These are phyloP conservation scores for Bolboschoenus planiculmis DNA, from an alignment of 176 grass and related monocot species.

Conservation along the genomic window DNA sequence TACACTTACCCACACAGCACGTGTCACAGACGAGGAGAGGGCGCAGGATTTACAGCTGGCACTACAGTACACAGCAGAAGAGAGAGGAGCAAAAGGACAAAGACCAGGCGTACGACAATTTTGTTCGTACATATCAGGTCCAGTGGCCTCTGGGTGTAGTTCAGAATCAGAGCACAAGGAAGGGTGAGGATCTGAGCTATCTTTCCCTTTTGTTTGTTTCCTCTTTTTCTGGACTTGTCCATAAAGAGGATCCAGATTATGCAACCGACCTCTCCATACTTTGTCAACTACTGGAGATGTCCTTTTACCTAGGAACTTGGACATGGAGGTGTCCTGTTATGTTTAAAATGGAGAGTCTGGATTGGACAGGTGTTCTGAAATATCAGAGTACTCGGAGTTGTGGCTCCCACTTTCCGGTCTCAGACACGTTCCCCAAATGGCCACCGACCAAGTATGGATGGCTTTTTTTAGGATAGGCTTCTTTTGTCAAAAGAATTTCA, in stretches of 20 bases:
- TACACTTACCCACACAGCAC: not conserved
- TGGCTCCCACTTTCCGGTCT: not conserved
- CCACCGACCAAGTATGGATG: slow-evolving; percentile 18
- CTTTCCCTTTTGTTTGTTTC: not conserved
- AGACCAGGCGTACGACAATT: slow-evolving; percentile 16
- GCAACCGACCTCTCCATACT: not conserved
- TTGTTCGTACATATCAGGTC: not conserved
- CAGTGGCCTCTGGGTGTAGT: not conserved
- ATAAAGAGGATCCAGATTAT: not conserved
- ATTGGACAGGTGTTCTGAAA: not conserved
- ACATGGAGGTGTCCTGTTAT: not conserved
- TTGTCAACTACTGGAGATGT: not conserved
- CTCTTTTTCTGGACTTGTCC: not conserved
- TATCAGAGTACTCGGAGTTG: not conserved
- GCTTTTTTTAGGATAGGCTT: not conserved
- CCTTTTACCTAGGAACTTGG: not conserved
- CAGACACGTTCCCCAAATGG: not conserved
- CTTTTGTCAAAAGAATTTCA: not conserved
- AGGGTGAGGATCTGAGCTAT: not conserved
- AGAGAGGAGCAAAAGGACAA: not conserved
- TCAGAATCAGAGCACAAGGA: not conserved
- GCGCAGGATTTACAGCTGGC: slow-evolving; percentile 18
- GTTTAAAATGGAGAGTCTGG: not conserved
- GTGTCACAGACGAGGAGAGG: not conserved
- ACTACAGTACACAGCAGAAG: not conserved